Conservation (phyloP, 2,329 filamentous ascomycete species). For the Aspergillus fructus region DNA sequence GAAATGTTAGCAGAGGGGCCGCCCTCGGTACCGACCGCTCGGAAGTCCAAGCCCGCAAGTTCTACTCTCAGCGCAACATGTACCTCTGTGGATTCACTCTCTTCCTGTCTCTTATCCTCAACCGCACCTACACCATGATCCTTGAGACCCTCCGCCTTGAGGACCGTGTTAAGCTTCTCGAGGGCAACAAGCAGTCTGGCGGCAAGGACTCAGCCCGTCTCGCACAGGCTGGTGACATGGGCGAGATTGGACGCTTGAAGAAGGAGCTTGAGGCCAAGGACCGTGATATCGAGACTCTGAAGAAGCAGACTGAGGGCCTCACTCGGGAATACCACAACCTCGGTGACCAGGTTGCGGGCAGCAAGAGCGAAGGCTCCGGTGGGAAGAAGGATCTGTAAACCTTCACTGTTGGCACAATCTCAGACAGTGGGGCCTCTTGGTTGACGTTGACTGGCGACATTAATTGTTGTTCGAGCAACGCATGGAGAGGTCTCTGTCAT, state of each 20-base stretch:
- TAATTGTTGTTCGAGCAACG: neutral
- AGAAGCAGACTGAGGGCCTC: constrained; percentile 87
- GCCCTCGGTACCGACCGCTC: constrained; percentile 90
- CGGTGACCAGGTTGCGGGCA: constrained; percentile 73
- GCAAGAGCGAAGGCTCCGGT: constrained; percentile 42
- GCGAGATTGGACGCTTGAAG: constrained; percentile 74
- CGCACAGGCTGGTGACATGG: constrained; percentile 68
- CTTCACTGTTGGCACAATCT: too few species aligned
- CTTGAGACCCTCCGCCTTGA: constrained; percentile 88
- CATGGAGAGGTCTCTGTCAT: neutral
- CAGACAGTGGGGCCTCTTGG: neutral
- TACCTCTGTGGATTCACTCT: constrained; percentile 99
- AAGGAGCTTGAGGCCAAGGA: constrained; percentile 72
- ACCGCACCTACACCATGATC: constrained; percentile 98
- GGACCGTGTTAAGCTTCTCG: constrained; percentile 82
- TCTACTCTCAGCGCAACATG: constrained; percentile 99
- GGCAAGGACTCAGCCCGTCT: constrained; percentile 72
- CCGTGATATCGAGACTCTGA: constrained; percentile 77
- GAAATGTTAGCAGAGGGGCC: constrained; percentile 53
- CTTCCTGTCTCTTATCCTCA: constrained; percentile 94
- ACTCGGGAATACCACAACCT: constrained; percentile 82
- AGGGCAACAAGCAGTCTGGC: constrained; percentile 62
- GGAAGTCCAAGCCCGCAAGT: constrained; percentile 98
- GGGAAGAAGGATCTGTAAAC: constrained; percentile 56
- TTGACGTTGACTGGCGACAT: neutral